These are phyloP conservation scores for Odontarrhena argentea DNA, from an alignment of 345 rosid genomes.

Conservation along the genomic window DNA sequence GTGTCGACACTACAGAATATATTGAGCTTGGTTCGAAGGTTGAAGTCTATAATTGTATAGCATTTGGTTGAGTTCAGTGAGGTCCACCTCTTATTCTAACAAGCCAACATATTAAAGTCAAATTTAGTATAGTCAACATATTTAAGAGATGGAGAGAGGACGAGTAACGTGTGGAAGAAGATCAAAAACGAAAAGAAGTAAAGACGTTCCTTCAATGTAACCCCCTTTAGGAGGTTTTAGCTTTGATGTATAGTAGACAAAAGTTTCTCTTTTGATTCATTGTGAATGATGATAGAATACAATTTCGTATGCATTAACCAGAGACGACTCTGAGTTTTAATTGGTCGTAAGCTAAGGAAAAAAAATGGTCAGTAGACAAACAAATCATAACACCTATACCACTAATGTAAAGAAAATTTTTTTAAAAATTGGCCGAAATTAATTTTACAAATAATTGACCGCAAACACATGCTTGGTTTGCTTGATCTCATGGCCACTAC, in stretches of 20 bases:
- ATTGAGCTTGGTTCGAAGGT: not conserved
- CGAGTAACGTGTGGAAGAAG: constrained; percentile 5
- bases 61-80: not conserved
- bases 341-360: no score
- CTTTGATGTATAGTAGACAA: not conserved
- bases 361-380: no score
- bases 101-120: not conserved
- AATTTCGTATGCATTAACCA: no score
- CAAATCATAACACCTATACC: no score
- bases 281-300: no score
- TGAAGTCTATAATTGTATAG: not conserved
- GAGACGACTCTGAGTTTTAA: no score
- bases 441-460: no score
- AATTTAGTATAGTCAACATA: not conserved
- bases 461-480: no score
- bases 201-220: not conserved
- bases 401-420: no score
- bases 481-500: no score
- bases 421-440: no score
- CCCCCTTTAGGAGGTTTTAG: not conserved
- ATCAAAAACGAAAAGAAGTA: not conserved
- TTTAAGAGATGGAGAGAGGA: not conserved
- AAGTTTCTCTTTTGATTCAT: not conserved
- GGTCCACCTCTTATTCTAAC: not conserved
- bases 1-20: not conserved